Percentiles rank a stretch among this genome's conserved stretches.
These are phyloP conservation scores for Cryptococcus sp. DNA, from an alignment of 1,284 basidiomycete genomes.

Conservation along the genomic window DNA sequence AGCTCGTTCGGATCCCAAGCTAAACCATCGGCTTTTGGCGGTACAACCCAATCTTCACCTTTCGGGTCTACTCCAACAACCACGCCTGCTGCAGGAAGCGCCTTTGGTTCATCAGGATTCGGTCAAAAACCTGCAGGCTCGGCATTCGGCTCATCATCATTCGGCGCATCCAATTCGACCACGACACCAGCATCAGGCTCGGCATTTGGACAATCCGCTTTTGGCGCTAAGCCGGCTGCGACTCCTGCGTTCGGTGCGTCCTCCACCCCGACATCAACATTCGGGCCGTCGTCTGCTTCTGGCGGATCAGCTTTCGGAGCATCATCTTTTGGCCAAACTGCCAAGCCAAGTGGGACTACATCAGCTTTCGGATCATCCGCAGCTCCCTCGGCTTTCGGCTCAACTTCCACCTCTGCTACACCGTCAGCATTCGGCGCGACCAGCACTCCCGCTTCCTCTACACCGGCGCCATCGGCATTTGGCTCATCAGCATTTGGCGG, in stretches of 20 bases:
- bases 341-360: not conserved
- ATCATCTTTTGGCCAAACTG: constrained; percentile 12
- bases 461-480: constrained; percentile 23
- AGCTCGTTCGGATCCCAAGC: constrained; percentile 11
- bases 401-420: constrained; percentile 19
- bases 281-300: constrained; percentile 20
- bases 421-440: constrained; percentile 49
- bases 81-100: constrained; percentile 24
- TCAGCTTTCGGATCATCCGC: constrained; percentile 14
- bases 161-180: constrained; percentile 29
- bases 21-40: constrained; percentile 8
- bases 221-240: constrained; percentile 21
- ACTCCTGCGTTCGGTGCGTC: constrained; percentile 40
- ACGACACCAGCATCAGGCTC: constrained; percentile 21
- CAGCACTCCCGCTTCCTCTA: constrained; percentile 17
- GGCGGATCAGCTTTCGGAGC: constrained; percentile 21
- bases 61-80: constrained; percentile 23
- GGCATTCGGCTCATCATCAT: constrained; percentile 51
- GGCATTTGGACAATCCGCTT: constrained; percentile 42
- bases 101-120: constrained; percentile 39
- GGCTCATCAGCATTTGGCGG: constrained; percentile 16
- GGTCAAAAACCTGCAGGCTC: constrained; percentile 31
- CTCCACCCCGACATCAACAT: constrained; percentile 25
- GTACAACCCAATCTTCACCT: constrained; percentile 1
- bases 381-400: constrained; percentile 22